phyloP scores from a whole-genome alignment of 1,284 basidiomycete genomes.

The Marasmius tenuissimus region DNA sequence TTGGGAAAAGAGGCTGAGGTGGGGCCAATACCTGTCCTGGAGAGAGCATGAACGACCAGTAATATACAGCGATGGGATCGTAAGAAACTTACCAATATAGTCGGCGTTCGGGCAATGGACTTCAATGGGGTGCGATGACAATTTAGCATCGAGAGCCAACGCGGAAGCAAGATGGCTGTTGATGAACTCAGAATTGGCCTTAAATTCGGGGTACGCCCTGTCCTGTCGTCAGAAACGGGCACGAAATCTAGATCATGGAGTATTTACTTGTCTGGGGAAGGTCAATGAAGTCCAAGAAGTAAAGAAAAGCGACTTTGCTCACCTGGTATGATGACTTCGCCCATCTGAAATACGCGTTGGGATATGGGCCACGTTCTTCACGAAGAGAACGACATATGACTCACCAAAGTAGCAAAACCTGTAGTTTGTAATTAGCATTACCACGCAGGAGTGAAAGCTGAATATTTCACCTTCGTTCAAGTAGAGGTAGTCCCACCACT shows the following conservation, averaged over 20 bases:
- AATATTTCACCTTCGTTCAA: conserved; percentile 69
- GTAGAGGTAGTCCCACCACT: conserved; percentile 92
- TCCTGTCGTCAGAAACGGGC: conserved; percentile 13
- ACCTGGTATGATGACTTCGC: conserved; percentile 90
- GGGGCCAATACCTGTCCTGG: not conserved
- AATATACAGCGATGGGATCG: not conserved
- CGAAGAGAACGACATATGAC: conserved; percentile 20
- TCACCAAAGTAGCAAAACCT: conserved; percentile 85
- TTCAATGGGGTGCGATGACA: conserved; percentile 95
- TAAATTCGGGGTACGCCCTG: conserved; percentile 80
- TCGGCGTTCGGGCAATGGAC: conserved; percentile 89
- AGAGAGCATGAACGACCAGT: not conserved
- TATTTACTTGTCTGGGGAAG: conserved; percentile 45
- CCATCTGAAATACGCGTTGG: conserved; percentile 54
- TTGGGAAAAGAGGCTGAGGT: not conserved
- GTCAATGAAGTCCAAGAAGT: conserved; percentile 1
- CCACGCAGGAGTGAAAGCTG: conserved; percentile 1
- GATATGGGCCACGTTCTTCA: conserved; percentile 1
- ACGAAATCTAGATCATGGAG: not conserved
- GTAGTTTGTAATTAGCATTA: conserved; percentile 20
- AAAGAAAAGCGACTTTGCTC: conserved; percentile 24
- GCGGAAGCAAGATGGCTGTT: conserved; percentile 63
- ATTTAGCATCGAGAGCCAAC: conserved; percentile 82
- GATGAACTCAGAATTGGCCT: conserved; percentile 70
- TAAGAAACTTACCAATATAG: conserved; percentile 58